Conservation (phyloP, 73 alveolate genomes). For the Paramecium tetraurelia region DNA sequence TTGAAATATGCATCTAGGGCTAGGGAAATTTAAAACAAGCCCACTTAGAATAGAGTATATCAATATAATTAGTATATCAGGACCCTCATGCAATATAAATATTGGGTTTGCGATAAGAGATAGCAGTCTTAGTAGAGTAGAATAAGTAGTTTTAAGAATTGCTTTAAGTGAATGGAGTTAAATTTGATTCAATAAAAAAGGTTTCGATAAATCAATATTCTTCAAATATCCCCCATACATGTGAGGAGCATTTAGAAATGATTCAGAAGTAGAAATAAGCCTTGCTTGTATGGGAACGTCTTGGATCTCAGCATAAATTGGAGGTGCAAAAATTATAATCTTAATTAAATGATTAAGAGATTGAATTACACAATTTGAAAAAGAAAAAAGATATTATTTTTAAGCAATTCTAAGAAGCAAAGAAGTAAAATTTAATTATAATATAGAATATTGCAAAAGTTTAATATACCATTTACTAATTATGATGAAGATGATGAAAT, state of each 20-base stretch:
- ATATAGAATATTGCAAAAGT: neutral
- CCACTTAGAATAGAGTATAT: conserved; percentile 72
- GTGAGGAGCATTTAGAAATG: conserved; percentile 5
- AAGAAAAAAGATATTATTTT: neutral
- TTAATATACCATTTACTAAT: neutral
- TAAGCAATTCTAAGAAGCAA: neutral
- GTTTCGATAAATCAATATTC: neutral
- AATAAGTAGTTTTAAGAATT: neutral
- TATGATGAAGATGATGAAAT: neutral
- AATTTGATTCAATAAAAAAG: neutral
- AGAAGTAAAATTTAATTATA: neutral
- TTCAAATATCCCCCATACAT: neutral
- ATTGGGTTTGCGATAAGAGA: conserved; percentile 73
- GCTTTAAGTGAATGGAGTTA: neutral
- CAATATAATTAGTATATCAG: neutral
- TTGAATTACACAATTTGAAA: neutral
- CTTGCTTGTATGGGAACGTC: neutral
- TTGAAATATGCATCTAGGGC: conserved; percentile 96
- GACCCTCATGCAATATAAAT: conserved; percentile 86
- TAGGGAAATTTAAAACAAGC: conserved; percentile 90
- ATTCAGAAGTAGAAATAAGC: neutral
- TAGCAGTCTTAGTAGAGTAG: conserved; percentile 60
- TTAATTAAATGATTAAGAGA: neutral
- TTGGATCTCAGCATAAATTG: neutral
- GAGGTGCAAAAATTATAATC: neutral